phyloP scores from a whole-genome alignment of 2,329 filamentous ascomycete genomes.

The Neocatenulostroma microsporum region DNA sequence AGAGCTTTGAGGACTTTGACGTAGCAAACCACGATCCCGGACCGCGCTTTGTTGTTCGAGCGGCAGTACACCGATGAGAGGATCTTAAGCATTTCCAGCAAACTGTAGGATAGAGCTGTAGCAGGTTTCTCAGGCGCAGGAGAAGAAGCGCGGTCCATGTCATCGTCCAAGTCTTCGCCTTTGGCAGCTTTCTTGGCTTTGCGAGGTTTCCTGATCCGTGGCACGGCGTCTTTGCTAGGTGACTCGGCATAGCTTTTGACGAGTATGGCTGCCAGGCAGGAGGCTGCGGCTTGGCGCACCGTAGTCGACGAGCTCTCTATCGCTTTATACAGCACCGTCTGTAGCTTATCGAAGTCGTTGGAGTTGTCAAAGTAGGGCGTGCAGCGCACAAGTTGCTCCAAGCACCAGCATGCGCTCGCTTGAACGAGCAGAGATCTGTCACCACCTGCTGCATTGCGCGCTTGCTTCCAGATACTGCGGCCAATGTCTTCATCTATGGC shows the following conservation, averaged over 20 bases:
- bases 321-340: constrained; percentile 73
- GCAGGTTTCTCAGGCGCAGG: constrained; percentile 66
- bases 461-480: constrained; percentile 92
- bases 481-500: constrained; percentile 77
- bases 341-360: constrained; percentile 82
- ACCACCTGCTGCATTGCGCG: constrained; percentile 62
- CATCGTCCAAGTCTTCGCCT: constrained; percentile 55
- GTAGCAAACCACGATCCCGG: constrained; percentile 81
- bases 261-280: constrained; percentile 74
- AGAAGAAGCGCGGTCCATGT: constrained; percentile 63
- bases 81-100: constrained; percentile 70
- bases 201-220: constrained; percentile 62
- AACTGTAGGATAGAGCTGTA: constrained; percentile 61
- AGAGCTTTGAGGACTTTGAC: constrained; percentile 69
- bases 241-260: constrained; percentile 70
- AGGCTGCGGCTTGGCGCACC: constrained; percentile 78
- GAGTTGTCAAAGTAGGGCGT: constrained; percentile 82
- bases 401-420: constrained; percentile 66
- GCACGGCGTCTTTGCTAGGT: constrained; percentile 42
- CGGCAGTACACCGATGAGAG: constrained; percentile 75
- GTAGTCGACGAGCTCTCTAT: constrained; percentile 69
- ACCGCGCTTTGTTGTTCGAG: constrained; percentile 71
- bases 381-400: constrained; percentile 62
- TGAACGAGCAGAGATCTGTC: constrained; percentile 83
- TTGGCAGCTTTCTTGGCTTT: constrained; percentile 62